These are phyloP conservation scores for Cydonia oblonga DNA, from an alignment of 331 rosid species.

Conservation along the genomic window DNA sequence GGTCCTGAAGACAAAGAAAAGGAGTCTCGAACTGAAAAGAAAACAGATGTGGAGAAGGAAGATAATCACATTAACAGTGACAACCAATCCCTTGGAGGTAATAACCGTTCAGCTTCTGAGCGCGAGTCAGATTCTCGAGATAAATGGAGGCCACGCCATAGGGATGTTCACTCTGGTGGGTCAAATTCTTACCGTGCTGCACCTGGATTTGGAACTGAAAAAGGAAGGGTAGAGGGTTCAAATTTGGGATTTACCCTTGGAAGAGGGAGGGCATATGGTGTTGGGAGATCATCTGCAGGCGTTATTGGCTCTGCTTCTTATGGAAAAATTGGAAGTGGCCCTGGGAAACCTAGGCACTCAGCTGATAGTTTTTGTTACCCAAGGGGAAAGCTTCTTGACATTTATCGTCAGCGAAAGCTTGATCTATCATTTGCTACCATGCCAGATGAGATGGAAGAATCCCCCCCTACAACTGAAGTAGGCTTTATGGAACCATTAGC, in stretches of 20 bases:
- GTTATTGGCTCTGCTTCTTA: constrained; percentile 14
- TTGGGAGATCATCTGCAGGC: constrained; percentile 32
- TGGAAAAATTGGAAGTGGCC: constrained; percentile 21
- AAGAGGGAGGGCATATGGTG: constrained; percentile 33
- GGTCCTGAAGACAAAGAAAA: constrained; percentile 61
- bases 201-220: constrained; percentile 48
- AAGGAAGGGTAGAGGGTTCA: constrained; percentile 42
- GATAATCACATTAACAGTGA: constrained; percentile 34
- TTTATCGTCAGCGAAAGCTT: constrained; percentile 34
- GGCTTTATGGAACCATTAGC: constrained; percentile 38
- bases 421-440: constrained; percentile 20
- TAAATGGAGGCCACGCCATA: constrained; percentile 69
- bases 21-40: constrained; percentile 43
- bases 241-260: constrained; percentile 45
- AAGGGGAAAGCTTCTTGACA: constrained; percentile 53
- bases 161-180: constrained; percentile 42
- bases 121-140: constrained; percentile 51
- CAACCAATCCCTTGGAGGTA: constrained; percentile 21
- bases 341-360: constrained; percentile 24
- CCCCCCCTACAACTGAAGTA: constrained; percentile 19
- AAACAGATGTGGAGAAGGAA: constrained; percentile 38
- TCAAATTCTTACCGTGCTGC: constrained; percentile 42
- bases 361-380: constrained; percentile 36
- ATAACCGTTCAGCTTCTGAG: constrained; percentile 40
- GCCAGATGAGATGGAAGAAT: constrained; percentile 41